A percentile compares a stretch with the other conserved stretches of the same genome.
Conservation (phyloP, 768 basidiomycete genomes). For the Mycena crocata region DNA sequence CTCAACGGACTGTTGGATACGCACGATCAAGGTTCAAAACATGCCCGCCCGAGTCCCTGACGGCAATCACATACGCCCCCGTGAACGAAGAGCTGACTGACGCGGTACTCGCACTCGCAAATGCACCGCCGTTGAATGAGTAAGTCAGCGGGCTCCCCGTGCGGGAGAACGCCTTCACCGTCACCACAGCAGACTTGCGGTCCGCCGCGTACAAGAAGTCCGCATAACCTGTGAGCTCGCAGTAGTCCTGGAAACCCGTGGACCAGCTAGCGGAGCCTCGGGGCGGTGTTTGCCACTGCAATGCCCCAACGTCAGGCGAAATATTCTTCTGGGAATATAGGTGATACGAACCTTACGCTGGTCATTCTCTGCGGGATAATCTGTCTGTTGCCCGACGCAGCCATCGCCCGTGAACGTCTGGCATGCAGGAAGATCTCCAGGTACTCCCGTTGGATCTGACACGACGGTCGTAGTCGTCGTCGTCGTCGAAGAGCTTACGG, state of each 20-base stretch:
- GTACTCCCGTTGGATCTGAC: not conserved
- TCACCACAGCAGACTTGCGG: constrained; percentile 13
- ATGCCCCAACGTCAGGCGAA: not conserved
- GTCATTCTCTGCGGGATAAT: constrained; percentile 21
- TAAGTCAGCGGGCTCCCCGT: constrained; percentile 3
- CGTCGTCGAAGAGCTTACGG: constrained; percentile 8
- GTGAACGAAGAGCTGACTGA: constrained; percentile 9
- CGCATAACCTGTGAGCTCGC: constrained; percentile 21
- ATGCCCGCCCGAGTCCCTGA: constrained; percentile 10
- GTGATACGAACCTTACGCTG: constrained; percentile 9
- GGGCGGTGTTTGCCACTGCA: constrained; percentile 18
- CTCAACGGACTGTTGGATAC: not conserved
- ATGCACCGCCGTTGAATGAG: constrained; percentile 19
- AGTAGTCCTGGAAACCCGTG: constrained; percentile 15
- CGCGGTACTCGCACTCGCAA: not conserved
- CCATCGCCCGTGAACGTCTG: constrained; percentile 18
- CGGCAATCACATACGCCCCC: constrained; percentile 6
- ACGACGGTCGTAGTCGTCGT: constrained; percentile 1
- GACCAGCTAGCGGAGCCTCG: constrained; percentile 3
- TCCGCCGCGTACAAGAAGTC: constrained; percentile 18
- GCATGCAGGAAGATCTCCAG: constrained; percentile 10
- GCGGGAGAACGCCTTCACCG: constrained; percentile 15
- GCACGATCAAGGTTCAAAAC: constrained; percentile 9
- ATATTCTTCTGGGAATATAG: not conserved
- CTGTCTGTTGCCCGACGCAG: constrained; percentile 21